Base-by-base conservation (phyloP, 1,284 basidiomycete genomes). In the Rhodofomes roseus region DNA sequence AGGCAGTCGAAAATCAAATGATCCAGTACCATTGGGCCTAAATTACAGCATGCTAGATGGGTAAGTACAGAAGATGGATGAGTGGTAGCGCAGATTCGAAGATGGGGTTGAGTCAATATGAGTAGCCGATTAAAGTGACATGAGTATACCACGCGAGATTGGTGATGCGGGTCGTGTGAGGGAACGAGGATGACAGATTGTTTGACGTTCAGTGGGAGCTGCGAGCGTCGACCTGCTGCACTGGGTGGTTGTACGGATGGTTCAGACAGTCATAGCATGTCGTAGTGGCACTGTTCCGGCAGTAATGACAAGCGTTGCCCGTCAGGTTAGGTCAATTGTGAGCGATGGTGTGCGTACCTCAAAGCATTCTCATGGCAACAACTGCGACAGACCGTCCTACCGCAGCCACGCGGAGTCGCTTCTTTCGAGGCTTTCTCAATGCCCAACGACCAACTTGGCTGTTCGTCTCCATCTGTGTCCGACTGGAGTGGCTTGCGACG, bases 351-450 rank as follows among this genome's bases (percentile, higher is more conserved):
- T 9, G 60, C 69, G 56, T 52, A 74, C 74, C 70, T 73, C 44
- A 68, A 64, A 6, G 67, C 59, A 36, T 66, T 67, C 58, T 75
- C 74, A 18, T 70, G 61, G 54, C 70, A 73, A 46, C 74, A 75
- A 8, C 61, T 66, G 44, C 66, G 65, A 55, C 73, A 75, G n/a
- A 75, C 55, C n/a, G 57, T 63, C 54, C 71, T 65, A 43, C 71
- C 73, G 53, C 73, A 75, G 7, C 73, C 73, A 1, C 66, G 63
- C 51, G 59, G n/a, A 14, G 62, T 51, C 11, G 57, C 59, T 2
- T 58, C 55, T 18, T 62, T 58, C 29, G n/a, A 18, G 31, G 39
- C 57, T 57, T 60, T 63, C 20, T 22, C 57, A 8, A 55, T 41
- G 25, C 23, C 31, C 51, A 36, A 6, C 48, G 41, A 36, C 58